Evolutionary conservation across 2,329 filamentous ascomycete species (phyloP), one percentile per base, ranked within the genome.

Genomic region (Pyricularia grisea): DNA sequence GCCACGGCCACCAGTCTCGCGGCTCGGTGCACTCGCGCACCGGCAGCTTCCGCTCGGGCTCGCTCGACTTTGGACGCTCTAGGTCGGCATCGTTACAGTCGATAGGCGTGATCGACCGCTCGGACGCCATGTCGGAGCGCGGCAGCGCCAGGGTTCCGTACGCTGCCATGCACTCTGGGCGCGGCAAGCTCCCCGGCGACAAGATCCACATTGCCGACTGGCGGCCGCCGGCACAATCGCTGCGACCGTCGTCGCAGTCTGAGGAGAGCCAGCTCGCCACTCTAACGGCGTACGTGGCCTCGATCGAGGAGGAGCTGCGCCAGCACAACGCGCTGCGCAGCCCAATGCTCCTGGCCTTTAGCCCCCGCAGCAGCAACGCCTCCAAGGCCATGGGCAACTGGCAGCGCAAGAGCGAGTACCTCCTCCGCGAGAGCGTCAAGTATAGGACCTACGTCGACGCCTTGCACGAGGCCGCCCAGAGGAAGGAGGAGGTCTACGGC

Each of bases 401-500:
- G 94, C 94, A 99, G 82, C 89, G 91, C 76, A 98, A 98, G 82
- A 96, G 92, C 69, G 90, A 92, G 33, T 97, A 98, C 77, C 81
- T 99, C 60, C 84, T 98, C 14, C 85, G 92, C 50, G 95, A 99
- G 81, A 97, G 96, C 77, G 93, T 98, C 78, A 98, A 98, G 79
- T 98, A 97, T 81, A 85, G 91, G 70, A 98, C 94, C 0, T 99
- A 98, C 76, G 94, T 97, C 73, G 95, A 98, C 77, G 90, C 88
- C 42, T 81, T 99, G 67, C 84, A 88, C 70, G 86, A 87, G 55
- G 94, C 94, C 0, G 87, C 91, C 73, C 80, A 77, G 36, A 84
- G 88, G 68, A 93, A 91, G 76, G 84, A 87, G 65, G 90, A 89
- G 76, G 89, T 97, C 61, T 91, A 93, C 73, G 77, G 78, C 3